Evolutionary conservation across 768 basidiomycete species (phyloP).

Genomic region (Boletus rufocinnamomeus): DNA sequence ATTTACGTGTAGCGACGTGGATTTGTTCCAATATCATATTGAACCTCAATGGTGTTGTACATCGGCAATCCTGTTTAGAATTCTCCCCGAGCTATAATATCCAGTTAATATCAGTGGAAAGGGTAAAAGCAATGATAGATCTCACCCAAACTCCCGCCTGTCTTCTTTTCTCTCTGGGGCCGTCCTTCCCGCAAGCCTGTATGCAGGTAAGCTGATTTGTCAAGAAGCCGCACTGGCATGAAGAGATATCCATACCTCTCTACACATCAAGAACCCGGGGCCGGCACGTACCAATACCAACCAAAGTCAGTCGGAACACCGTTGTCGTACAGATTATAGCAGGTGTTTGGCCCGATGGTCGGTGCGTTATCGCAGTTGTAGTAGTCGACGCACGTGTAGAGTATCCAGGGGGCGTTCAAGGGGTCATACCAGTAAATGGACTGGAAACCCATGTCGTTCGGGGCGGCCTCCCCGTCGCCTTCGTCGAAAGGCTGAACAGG

Average conservation of each 20-base stretch:
- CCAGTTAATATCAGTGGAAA: background rate
- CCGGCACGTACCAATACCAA: no score
- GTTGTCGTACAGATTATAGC: background rate
- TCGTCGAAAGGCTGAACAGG: no score
- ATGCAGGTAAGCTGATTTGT: no score
- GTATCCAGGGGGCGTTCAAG: fast-evolving
- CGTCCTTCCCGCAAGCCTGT: no score
- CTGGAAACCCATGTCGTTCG: background rate
- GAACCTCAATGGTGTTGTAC: no score
- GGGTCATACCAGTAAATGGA: background rate
- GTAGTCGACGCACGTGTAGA: background rate
- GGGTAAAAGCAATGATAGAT: background rate
- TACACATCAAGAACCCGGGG: no score
- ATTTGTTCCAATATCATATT: no score
- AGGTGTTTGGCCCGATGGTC: background rate
- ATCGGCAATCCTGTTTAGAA: background rate
- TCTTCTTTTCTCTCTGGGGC: background rate
- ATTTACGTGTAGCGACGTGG: no score
- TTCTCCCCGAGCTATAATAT: background rate
- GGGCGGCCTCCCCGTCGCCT: no score
- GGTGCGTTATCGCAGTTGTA: no score
- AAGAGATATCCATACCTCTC: background rate
- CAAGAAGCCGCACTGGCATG: no score
- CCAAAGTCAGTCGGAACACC: no score
- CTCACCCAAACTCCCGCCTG: background rate